Evolutionary conservation across 805 yeast genomes (phyloP).

Genomic region (Middelhovenomyces tepae): DNA sequence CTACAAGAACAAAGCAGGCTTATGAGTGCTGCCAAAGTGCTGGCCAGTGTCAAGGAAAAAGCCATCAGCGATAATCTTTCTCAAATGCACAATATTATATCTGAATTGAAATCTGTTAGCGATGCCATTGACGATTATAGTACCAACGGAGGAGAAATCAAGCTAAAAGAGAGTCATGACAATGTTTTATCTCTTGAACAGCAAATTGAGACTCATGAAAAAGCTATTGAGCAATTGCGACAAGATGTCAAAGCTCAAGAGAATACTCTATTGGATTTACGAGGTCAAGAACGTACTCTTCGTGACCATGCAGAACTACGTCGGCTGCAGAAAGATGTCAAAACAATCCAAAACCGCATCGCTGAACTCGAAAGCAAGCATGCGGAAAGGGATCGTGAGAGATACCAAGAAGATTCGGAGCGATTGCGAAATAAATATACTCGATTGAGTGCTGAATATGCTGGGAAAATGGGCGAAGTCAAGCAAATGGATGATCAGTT

Average conservation of each 20-base stretch:
- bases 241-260: slow-evolving; percentile 29
- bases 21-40: slow-evolving; percentile 7
- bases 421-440: slow-evolving; percentile 43
- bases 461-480: slow-evolving; percentile 78
- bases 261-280: slow-evolving; percentile 44
- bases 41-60: slow-evolving; percentile 10
- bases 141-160: slow-evolving; percentile 7
- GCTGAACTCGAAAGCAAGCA: slow-evolving; percentile 40
- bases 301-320: slow-evolving; percentile 56
- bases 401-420: slow-evolving; percentile 51
- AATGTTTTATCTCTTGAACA: slow-evolving; percentile 22
- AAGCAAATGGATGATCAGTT: slow-evolving; percentile 74
- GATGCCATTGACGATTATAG: slow-evolving; percentile 10
- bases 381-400: slow-evolving; percentile 52
- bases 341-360: slow-evolving; percentile 33
- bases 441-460: slow-evolving; percentile 51
- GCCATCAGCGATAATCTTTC: slow-evolving; percentile 3
- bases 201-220: slow-evolving; percentile 15
- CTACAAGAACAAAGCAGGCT: too few relatives aligned
- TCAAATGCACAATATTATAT: slow-evolving; percentile 5
- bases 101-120: slow-evolving; percentile 6
- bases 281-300: slow-evolving; percentile 52
- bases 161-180: slow-evolving; percentile 15
- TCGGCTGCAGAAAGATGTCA: slow-evolving; percentile 33
- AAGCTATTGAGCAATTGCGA: slow-evolving; percentile 17